phyloP scores from a whole-genome alignment of 257 asterid species.

The Thymus mandschuricus region DNA sequence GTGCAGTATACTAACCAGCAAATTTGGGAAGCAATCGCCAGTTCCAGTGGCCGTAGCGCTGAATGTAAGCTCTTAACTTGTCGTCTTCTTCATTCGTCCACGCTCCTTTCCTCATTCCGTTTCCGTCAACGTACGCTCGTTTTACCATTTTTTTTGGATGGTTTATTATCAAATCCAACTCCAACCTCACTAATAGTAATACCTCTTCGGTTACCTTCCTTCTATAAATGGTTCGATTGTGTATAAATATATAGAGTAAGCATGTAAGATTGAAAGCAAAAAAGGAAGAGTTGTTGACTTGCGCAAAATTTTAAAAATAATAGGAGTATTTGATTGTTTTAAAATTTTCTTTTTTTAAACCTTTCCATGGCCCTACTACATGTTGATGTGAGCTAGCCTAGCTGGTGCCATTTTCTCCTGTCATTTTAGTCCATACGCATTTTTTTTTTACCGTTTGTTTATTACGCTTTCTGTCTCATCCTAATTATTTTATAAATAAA shows the following conservation, averaged over 20 bases:
- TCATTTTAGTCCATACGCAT: no score
- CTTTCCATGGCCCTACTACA: no score
- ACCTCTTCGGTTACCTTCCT: background rate
- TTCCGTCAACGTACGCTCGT: background rate
- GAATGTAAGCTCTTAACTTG: background rate
- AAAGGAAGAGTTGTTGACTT: no score
- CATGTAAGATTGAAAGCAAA: no score
- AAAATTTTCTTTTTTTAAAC: no score
- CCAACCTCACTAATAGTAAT: background rate
- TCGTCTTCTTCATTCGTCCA: background rate
- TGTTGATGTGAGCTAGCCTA: no score
- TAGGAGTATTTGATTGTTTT: no score
- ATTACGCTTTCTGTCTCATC: no score
- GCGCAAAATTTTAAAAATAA: no score
- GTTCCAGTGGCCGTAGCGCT: slow-evolving; percentile 10
- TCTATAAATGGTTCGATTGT: background rate
- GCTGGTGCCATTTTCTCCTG: no score
- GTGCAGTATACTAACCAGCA: background rate
- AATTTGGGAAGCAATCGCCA: slow-evolving; percentile 9
- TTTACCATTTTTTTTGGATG: background rate
- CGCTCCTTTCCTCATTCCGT: slow-evolving; percentile 1
- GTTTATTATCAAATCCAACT: background rate
- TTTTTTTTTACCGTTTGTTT: no score
- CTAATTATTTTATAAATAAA: no score
- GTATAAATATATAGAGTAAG: background rate